These are phyloP conservation scores for Podila horticola DNA, from an alignment of 192 early-diverging fungal species.

Conservation along the genomic window DNA sequence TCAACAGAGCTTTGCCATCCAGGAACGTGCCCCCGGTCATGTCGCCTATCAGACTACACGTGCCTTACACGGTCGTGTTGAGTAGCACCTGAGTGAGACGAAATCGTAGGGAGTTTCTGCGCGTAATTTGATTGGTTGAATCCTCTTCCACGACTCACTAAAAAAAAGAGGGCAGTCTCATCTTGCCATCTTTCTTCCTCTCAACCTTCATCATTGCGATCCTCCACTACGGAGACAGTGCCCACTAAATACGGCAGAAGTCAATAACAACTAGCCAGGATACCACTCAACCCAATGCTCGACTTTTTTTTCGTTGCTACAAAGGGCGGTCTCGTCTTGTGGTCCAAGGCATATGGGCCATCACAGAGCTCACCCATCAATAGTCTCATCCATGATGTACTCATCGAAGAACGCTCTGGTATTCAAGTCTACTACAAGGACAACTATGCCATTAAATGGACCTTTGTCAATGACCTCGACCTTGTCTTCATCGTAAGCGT, in stretches of 20 bases:
- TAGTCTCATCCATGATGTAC: conserved; percentile 77
- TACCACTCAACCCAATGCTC: conserved; percentile 67
- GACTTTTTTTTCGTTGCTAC: conserved; percentile 87
- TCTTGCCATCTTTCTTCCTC: background rate
- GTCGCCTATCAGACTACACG: too few relatives aligned
- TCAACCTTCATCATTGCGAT: background rate
- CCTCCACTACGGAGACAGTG: too few relatives aligned
- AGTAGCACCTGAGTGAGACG: too few relatives aligned
- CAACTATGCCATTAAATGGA: conserved; percentile 80
- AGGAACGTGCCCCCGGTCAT: background rate
- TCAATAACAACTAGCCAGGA: too few relatives aligned
- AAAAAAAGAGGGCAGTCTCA: background rate
- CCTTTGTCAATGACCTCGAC: conserved; percentile 82
- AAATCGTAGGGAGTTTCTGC: too few relatives aligned
- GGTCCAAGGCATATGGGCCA: conserved; percentile 77
- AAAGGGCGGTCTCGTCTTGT: conserved; percentile 89
- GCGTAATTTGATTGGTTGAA: too few relatives aligned
- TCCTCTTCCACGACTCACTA: too few relatives aligned
- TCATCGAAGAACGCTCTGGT: conserved; percentile 78
- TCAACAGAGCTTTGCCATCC: background rate
- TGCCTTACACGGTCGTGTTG: too few relatives aligned
- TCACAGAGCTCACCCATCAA: conserved; percentile 72
- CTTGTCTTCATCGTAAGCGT: conserved; percentile 78
- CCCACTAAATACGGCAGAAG: too few relatives aligned
- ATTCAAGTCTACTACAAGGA: conserved; percentile 73